Percentiles rank a stretch among this genome's conserved stretches.
Conservation (phyloP, 2,329 filamentous ascomycete species). For the Graphilbum fragrans region DNA sequence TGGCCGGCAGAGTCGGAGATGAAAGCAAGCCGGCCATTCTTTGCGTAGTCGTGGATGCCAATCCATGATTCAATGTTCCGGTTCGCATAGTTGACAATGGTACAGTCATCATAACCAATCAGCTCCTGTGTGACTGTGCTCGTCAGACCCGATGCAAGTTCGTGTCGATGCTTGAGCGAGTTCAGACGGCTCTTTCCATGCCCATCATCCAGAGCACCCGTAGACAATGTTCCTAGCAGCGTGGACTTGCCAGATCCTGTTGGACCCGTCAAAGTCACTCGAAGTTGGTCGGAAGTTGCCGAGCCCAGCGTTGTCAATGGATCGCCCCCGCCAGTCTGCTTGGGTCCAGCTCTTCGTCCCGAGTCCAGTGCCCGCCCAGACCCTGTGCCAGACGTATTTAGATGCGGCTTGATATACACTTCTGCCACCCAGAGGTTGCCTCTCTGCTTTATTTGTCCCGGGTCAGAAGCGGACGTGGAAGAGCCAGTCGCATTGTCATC, state of each 20-base stretch:
- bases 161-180: constrained; percentile 83
- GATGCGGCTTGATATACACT: constrained; percentile 69
- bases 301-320: constrained; percentile 3
- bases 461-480: background rate
- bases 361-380: background rate
- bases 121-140: constrained; percentile 92
- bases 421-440: constrained; percentile 71
- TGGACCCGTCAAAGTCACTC: constrained; percentile 77
- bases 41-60: constrained; percentile 75
- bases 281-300: constrained; percentile 55
- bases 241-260: constrained; percentile 91
- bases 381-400: constrained; percentile 21
- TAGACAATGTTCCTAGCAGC: constrained; percentile 76
- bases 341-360: background rate
- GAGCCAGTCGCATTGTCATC: constrained; percentile 9
- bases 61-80: constrained; percentile 86
- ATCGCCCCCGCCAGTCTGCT: constrained; percentile 9
- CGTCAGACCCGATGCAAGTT: constrained; percentile 82
- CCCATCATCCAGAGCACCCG: constrained; percentile 81
- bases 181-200: constrained; percentile 81
- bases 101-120: constrained; percentile 59
- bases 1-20: constrained; percentile 88
- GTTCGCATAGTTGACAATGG: constrained; percentile 72
- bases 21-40: constrained; percentile 67
- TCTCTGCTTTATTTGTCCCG: constrained; percentile 5